phyloP scores from a whole-genome alignment of 768 basidiomycete genomes.

The Russula foetens region DNA sequence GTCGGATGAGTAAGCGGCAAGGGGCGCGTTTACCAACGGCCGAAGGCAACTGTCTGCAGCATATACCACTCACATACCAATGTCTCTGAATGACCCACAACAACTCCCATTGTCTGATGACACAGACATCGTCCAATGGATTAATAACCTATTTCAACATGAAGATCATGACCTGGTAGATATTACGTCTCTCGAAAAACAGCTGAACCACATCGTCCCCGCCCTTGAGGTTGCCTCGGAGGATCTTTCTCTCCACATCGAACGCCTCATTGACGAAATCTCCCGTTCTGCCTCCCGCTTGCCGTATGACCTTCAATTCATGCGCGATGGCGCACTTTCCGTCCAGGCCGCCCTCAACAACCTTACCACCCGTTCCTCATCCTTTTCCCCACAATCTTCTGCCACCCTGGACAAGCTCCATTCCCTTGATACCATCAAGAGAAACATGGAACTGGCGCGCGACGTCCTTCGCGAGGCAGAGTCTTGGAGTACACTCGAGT shows the following conservation, averaged over 20 bases:
- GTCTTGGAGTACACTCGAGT: slow-evolving; percentile 92
- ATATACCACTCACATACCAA: background rate
- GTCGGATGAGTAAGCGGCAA: no score
- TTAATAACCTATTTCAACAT: slow-evolving; percentile 24
- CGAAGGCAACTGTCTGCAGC: no score
- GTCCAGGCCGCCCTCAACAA: slow-evolving; percentile 59
- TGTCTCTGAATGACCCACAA: background rate
- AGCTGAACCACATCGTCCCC: slow-evolving; percentile 66
- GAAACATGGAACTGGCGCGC: slow-evolving; percentile 79
- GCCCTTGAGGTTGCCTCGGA: slow-evolving; percentile 81
- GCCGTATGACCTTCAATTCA: slow-evolving; percentile 94
- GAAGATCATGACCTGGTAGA: slow-evolving; percentile 3
- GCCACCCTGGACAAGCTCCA: slow-evolving; percentile 69
- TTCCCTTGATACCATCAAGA: slow-evolving; percentile 74
- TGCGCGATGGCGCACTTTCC: slow-evolving; percentile 82
- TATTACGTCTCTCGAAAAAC: slow-evolving; percentile 53
- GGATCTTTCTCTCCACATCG: slow-evolving; percentile 81
- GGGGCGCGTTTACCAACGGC: no score
- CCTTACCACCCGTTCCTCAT: slow-evolving; percentile 49
- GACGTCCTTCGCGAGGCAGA: slow-evolving; percentile 93
- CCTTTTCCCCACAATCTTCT: slow-evolving; percentile 50
- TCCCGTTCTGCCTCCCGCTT: slow-evolving; percentile 86
- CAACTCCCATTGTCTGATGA: slow-evolving; percentile 13
- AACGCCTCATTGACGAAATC: slow-evolving; percentile 87
- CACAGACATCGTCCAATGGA: slow-evolving; percentile 26